Evolutionary conservation across 176 grass and related monocot genomes (phyloP), one percentile per base, ranked within the genome.

Genomic region (Saccharum officinarum): DNA sequence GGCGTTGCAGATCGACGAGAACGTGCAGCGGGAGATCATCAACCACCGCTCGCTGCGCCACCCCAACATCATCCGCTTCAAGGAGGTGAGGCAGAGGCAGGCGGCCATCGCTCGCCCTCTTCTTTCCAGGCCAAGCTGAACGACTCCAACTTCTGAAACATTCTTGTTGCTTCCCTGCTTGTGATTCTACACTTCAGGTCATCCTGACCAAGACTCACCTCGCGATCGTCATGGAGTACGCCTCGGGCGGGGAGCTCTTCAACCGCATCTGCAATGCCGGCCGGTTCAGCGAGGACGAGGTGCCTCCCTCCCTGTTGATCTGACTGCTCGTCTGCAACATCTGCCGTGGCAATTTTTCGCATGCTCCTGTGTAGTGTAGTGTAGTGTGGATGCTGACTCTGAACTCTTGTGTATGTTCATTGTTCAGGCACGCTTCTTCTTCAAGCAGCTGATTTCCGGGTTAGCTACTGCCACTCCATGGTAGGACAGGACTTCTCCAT

Each of bases 11-110:
- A 98, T 98, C 42, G 96, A 98, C 89, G 96, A 95, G 86, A 93
- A 98, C 87, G 96, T 98, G 76, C 91, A 89, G 83, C 87, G 93
- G 70, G 96, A 98, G 87, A 98, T 98, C 80, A 98, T 95, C 85
- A 98, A 98, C 78, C 96, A 98, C 76, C 89, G 85, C 41, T 95
- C 91, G 30, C 82, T 98, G 46, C 94, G 76, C 86, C 96, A 98
- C 86, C 96, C 93, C 18, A 98, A 98, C 81, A 95, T 98, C 38
- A 89, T 98, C 74, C 87, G 91, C 67, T 98, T 98, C 85, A 98
- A 95, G 90, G 96, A 98, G 93, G 92, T 94, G 17, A 55, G 37
- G 37, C 37, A 3, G 9, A 10, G 28, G 28, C 10, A 10, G 15
- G 15, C 12, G 3, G 47, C 47, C 17, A 54, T 54, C 50, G 2